phyloP scores from a whole-genome alignment of 1,139 yeast species.

The Meyerozyma smithsonii region DNA sequence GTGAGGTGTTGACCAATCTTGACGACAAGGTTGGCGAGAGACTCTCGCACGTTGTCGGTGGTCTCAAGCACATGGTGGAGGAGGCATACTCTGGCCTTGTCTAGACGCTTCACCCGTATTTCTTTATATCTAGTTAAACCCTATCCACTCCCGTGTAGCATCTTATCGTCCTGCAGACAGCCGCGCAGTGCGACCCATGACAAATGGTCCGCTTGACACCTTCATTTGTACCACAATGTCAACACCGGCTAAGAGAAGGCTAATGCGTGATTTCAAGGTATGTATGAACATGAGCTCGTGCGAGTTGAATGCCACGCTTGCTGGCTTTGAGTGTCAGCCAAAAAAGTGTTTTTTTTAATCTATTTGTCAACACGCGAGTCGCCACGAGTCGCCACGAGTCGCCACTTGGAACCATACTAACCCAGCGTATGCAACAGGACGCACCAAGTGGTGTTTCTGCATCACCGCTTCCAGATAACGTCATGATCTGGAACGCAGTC shows the following conservation, averaged over 20 bases:
- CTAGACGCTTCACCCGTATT: neutral
- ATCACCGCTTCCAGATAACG: conserved; percentile 94
- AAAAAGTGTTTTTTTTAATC: too few relatives aligned
- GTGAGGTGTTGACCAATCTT: neutral
- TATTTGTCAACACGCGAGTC: too few relatives aligned
- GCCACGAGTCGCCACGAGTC: too few relatives aligned
- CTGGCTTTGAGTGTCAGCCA: too few relatives aligned
- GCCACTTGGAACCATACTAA: conserved; percentile 6
- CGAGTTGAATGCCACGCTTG: neutral
- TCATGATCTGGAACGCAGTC: conserved; percentile 97
- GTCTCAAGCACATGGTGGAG: conserved; percentile 2
- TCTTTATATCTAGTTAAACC: neutral
- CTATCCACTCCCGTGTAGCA: neutral
- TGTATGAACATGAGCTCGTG: conserved; percentile 16
- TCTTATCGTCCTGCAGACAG: conserved; percentile 1
- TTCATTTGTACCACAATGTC: conserved; percentile 53
- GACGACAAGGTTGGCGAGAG: neutral
- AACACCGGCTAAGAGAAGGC: conserved; percentile 95
- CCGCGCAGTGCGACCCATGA: neutral
- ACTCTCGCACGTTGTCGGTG: neutral
- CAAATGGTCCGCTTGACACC: neutral
- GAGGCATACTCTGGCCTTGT: conserved; percentile 1
- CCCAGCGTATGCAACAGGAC: conserved; percentile 89
- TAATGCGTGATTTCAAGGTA: conserved; percentile 96
- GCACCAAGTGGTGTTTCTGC: conserved; percentile 98